Evolutionary conservation across 2,329 filamentous ascomycete species (phyloP).

Genomic region (Diplodia corticola): DNA sequence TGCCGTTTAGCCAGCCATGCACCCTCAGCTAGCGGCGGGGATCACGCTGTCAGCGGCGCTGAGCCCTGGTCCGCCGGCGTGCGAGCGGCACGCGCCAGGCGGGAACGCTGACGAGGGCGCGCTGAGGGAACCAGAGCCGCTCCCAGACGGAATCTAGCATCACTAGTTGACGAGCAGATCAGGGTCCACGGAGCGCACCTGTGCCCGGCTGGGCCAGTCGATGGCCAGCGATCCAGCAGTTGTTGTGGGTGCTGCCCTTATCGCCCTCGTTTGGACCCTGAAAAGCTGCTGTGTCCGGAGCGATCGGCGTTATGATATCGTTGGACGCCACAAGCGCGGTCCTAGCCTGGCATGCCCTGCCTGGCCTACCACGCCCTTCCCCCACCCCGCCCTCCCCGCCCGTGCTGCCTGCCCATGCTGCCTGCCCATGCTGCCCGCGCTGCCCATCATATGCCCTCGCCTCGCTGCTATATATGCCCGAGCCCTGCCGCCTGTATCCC

Average conservation of each 20-base stretch:
- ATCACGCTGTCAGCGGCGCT: neutral
- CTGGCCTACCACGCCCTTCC: neutral
- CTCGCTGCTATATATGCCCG: slow-evolving; percentile 5
- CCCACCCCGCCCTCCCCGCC: neutral
- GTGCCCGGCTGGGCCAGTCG: neutral
- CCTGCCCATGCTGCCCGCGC: no score
- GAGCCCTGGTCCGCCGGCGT: neutral
- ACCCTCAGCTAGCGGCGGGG: neutral
- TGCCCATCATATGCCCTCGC: neutral
- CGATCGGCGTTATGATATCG: slow-evolving; percentile 19
- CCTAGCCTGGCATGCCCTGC: neutral
- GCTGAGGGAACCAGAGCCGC: neutral
- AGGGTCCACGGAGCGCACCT: slow-evolving; percentile 7
- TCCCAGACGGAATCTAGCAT: neutral
- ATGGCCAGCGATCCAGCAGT: neutral
- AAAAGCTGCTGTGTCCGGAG: neutral
- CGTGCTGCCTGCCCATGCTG: no score
- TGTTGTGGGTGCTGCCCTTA: neutral
- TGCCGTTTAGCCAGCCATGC: neutral
- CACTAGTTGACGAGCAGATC: neutral
- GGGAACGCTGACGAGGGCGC: neutral
- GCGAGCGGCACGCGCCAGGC: neutral
- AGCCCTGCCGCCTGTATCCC: neutral
- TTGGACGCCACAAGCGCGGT: slow-evolving; percentile 12
- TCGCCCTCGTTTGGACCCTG: slow-evolving; percentile 4